Conservation (phyloP, 2,329 filamentous ascomycete species). For the Akanthomyces uredinophilus region DNA sequence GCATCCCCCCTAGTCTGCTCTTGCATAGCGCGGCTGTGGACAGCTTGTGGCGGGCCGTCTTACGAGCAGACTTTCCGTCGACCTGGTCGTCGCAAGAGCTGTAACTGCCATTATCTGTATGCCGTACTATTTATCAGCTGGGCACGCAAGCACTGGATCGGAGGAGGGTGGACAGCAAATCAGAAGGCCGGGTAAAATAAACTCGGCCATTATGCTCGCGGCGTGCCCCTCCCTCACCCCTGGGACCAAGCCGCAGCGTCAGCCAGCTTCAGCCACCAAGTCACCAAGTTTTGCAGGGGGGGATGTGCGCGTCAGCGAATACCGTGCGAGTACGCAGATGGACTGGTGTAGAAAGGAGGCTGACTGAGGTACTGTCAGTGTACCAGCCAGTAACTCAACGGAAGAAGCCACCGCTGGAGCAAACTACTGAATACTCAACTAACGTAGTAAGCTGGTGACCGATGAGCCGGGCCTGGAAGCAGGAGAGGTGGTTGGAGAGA, state of each 20-base stretch:
- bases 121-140: not conserved
- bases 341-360: not conserved
- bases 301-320: not conserved
- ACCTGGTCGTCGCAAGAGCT: not conserved
- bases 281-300: not conserved
- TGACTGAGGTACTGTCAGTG: not conserved
- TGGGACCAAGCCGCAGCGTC: conserved; percentile 2
- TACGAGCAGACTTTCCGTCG: not conserved
- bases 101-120: too few relatives aligned
- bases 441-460: not conserved
- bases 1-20: not conserved
- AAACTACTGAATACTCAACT: not conserved
- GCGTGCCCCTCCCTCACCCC: not conserved
- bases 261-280: not conserved
- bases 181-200: not conserved
- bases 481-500: not conserved
- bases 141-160: not conserved
- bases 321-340: not conserved
- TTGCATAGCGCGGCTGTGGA: too few relatives aligned
- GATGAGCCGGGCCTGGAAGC: not conserved
- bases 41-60: not conserved
- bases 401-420: not conserved
- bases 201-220: not conserved
- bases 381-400: not conserved
- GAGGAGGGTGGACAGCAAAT: not conserved